These are phyloP conservation scores for Zygoascus biomembranicola DNA, from an alignment of 805 yeast species.

Conservation along the genomic window DNA sequence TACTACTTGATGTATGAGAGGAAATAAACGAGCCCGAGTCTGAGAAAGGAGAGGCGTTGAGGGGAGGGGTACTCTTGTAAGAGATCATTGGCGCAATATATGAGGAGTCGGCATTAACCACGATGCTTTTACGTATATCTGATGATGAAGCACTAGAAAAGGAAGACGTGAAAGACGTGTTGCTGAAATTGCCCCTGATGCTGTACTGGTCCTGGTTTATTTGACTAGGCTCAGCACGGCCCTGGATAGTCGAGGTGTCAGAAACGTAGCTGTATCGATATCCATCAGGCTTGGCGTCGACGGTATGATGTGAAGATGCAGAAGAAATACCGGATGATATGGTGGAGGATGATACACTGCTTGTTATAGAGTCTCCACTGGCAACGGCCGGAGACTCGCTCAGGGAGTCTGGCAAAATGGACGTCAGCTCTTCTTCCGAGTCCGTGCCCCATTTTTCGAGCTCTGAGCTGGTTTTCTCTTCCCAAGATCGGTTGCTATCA, in stretches of 20 bases:
- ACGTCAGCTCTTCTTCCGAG: neutral
- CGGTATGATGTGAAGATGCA: neutral
- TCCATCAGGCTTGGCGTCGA: neutral
- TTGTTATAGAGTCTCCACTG: neutral
- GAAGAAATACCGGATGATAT: neutral
- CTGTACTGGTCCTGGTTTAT: neutral
- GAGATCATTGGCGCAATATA: neutral
- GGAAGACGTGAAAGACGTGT: neutral
- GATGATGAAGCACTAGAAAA: neutral
- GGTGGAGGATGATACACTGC: neutral
- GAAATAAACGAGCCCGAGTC: neutral
- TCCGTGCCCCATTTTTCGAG: neutral
- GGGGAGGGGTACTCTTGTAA: neutral
- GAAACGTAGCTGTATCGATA: neutral
- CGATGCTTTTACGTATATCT: neutral
- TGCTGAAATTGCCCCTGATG: neutral
- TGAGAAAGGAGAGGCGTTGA: neutral
- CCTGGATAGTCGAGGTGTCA: neutral
- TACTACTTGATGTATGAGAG: neutral
- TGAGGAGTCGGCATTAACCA: neutral
- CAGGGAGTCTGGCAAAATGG: neutral
- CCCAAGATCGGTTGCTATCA: neutral
- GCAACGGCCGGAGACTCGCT: neutral
- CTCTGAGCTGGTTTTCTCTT: neutral
- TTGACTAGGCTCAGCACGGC: neutral